These are phyloP conservation scores for Oidiodendron maius DNA, from an alignment of 495 filamentous ascomycete genomes.

Conservation along the genomic window DNA sequence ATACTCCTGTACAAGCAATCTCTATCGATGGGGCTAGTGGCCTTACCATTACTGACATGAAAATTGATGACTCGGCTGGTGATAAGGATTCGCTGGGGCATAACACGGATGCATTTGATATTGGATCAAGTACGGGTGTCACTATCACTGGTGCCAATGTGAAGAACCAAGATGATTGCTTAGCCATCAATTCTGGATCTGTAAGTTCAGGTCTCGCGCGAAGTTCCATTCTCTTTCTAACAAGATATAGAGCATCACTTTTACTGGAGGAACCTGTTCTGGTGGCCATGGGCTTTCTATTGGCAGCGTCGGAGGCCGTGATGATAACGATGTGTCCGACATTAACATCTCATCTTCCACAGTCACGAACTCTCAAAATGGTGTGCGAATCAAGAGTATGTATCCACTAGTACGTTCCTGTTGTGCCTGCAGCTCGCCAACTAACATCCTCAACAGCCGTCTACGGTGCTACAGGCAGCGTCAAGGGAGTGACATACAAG, in stretches of 20 bases:
- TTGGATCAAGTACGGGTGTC: slow-evolving; percentile 40
- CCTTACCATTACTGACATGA: slow-evolving; percentile 43
- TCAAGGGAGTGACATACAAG: slow-evolving; percentile 51
- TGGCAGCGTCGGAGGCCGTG: slow-evolving; percentile 61
- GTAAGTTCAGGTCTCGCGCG: slow-evolving; percentile 3
- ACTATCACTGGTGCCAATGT: slow-evolving; percentile 51
- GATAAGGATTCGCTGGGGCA: slow-evolving; percentile 45
- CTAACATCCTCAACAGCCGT: slow-evolving; percentile 19
- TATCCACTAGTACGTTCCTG: not conserved
- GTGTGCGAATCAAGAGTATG: slow-evolving; percentile 58
- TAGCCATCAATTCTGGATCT: slow-evolving; percentile 56
- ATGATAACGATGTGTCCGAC: slow-evolving; percentile 51
- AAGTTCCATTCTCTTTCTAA: not conserved
- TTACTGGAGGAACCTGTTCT: slow-evolving; percentile 45
- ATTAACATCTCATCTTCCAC: slow-evolving; percentile 48
- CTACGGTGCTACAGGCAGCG: slow-evolving; percentile 47
- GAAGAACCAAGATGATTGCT: slow-evolving; percentile 61
- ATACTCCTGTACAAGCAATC: slow-evolving; percentile 59
- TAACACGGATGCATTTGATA: slow-evolving; percentile 65
- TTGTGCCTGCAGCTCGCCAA: not conserved
- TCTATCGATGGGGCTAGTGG: slow-evolving; percentile 46
- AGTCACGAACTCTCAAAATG: slow-evolving; percentile 48
- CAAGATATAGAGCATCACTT: slow-evolving; percentile 31
- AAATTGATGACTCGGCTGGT: slow-evolving; percentile 38
- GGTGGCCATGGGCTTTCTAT: slow-evolving; percentile 67